A percentile compares a stretch with the other conserved stretches of the same genome.
Conservation (phyloP, 169 alveolate genomes). For the Cryptosporidium viatorum region DNA sequence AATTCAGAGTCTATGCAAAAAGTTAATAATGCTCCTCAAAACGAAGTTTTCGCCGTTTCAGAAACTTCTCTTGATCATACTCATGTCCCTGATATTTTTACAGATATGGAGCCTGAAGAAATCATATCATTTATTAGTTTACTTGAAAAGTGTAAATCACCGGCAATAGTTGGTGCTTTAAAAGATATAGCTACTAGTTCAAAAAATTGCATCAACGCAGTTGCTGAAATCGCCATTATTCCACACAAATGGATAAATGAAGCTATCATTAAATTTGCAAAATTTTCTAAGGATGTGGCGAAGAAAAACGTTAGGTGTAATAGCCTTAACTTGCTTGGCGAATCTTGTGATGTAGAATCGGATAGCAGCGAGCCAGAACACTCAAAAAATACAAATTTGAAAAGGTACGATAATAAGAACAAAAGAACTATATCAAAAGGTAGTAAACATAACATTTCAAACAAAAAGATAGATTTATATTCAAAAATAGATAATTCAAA, state of each 20-base stretch:
- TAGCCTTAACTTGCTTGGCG: not conserved
- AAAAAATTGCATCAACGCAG: not conserved
- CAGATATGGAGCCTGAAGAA: conserved; percentile 44
- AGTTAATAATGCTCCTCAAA: conserved; percentile 20
- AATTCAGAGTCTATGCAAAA: conserved; percentile 1
- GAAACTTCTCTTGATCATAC: conserved; percentile 34
- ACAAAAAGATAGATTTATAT: not conserved
- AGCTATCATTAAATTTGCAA: not conserved
- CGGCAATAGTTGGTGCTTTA: conserved; percentile 1
- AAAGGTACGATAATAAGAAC: not conserved
- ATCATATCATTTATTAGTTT: conserved; percentile 24
- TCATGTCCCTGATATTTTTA: conserved; percentile 51
- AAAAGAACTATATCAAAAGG: not conserved
- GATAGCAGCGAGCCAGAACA: conserved; percentile 1
- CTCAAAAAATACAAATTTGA: not conserved
- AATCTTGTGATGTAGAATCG: not conserved
- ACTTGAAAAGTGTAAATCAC: conserved; percentile 22
- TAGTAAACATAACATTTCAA: not conserved
- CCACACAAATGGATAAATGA: conserved; percentile 23
- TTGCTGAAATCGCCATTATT: not conserved
- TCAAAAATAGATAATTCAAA: not conserved
- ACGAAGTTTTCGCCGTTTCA: conserved; percentile 22
- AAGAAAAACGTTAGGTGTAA: not conserved
- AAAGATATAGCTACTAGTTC: not conserved
- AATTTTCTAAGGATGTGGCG: not conserved